Conservation (phyloP, 2,329 filamentous ascomycete species). For the Alternaria postmessia region DNA sequence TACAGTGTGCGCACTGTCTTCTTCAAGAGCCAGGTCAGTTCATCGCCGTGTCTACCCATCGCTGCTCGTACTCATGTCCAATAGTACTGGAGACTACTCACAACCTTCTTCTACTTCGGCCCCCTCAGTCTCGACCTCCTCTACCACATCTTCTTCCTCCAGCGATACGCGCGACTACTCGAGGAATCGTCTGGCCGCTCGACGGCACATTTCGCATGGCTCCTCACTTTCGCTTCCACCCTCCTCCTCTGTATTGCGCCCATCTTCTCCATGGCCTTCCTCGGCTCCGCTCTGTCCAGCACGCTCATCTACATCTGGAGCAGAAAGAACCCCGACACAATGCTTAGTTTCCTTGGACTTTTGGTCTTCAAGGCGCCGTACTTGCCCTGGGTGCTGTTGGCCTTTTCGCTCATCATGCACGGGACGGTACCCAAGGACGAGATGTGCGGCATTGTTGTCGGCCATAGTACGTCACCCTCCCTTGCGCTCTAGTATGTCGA, state of each 20-base stretch:
- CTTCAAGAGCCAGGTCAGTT: conserved; percentile 82
- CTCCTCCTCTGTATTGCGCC: conserved; percentile 84
- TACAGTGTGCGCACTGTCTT: conserved; percentile 95
- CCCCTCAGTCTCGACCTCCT: conserved; percentile 92
- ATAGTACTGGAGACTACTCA: conserved; percentile 95
- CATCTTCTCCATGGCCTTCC: conserved; percentile 87
- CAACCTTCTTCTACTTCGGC: conserved; percentile 97
- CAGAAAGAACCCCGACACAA: conserved; percentile 88
- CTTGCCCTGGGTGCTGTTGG: conserved; percentile 94
- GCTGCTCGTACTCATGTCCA: conserved; percentile 10
- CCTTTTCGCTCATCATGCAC: conserved; percentile 90
- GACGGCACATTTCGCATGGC: conserved; percentile 93
- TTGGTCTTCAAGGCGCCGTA: conserved; percentile 94
- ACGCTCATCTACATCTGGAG: conserved; percentile 99
- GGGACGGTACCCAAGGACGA: conserved; percentile 92
- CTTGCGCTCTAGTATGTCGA: background rate
- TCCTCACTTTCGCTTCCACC: conserved; percentile 83
- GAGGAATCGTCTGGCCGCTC: conserved; percentile 94
- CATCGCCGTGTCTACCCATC: too few relatives aligned
- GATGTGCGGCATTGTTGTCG: conserved; percentile 92
- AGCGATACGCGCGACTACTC: conserved; percentile 92
- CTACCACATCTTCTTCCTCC: conserved; percentile 98
- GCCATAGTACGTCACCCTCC: conserved; percentile 65
- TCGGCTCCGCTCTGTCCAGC: conserved; percentile 91
- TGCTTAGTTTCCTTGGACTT: conserved; percentile 84